Evolutionary conservation across 441 rosid genomes (phyloP).

Genomic region (Populus hybrid): DNA sequence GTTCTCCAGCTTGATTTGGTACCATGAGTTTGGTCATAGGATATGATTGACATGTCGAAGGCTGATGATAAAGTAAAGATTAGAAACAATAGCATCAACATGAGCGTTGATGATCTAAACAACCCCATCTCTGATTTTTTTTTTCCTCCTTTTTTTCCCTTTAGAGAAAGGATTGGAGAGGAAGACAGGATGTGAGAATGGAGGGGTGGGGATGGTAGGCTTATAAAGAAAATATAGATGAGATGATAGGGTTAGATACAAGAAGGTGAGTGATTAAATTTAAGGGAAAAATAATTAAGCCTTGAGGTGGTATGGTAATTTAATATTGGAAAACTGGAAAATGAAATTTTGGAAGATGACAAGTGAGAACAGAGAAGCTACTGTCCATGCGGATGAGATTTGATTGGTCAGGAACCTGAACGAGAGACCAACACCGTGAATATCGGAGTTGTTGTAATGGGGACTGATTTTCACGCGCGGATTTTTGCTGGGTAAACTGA

Average conservation of each 20-base stretch:
- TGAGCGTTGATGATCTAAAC: slow-evolving; percentile 16
- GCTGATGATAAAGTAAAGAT: slow-evolving; percentile 51
- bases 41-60: slow-evolving; percentile 70
- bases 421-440: not conserved
- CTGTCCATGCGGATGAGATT: slow-evolving; percentile 15
- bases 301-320: not conserved
- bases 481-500: not conserved
- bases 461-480: not conserved
- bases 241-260: not conserved
- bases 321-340: not conserved
- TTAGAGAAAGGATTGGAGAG: not conserved
- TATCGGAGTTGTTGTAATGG: not conserved
- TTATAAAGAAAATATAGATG: slow-evolving; percentile 26
- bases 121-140: slow-evolving; percentile 39
- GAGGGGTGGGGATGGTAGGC: not conserved
- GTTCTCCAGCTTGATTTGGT: slow-evolving; percentile 40
- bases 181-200: not conserved
- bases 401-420: slow-evolving; percentile 11
- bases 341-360: not conserved
- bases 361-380: not conserved
- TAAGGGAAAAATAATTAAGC: not conserved
- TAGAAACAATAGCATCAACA: slow-evolving; percentile 34
- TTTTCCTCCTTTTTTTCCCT: too few relatives aligned
- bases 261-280: not conserved
- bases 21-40: slow-evolving; percentile 58